Evolutionary conservation across 2,329 filamentous ascomycete species (phyloP).

Genomic region (Gaeumannomyces sp.): DNA sequence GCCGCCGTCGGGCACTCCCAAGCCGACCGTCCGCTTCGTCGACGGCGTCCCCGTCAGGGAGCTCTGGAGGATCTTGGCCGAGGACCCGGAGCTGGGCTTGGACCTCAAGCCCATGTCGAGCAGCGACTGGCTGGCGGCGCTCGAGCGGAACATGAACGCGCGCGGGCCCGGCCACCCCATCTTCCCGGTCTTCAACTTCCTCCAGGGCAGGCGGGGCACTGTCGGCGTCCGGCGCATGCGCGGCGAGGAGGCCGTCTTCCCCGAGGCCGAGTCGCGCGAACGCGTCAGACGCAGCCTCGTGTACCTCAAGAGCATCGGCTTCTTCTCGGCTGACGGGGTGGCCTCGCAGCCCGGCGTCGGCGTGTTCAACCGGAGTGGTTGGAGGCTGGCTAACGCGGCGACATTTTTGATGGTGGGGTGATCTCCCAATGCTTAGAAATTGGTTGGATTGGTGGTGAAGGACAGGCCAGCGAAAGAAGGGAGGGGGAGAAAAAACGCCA

Average conservation of each 20-base stretch:
- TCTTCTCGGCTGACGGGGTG: neutral
- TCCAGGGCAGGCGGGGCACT: neutral
- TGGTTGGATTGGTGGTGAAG: too few relatives aligned
- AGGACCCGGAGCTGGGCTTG: neutral
- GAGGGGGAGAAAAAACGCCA: too few relatives aligned
- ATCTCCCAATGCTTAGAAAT: too few relatives aligned
- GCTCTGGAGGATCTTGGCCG: neutral
- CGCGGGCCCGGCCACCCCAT: neutral
- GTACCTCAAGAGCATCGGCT: conserved; percentile 3
- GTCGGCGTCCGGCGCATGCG: neutral
- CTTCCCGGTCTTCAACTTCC: conserved; percentile 1
- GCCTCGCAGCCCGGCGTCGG: neutral
- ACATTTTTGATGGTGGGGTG: too few relatives aligned
- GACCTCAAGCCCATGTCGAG: neutral
- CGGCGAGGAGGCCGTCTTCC: neutral
- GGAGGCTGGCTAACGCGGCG: too few relatives aligned
- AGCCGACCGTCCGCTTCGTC: neutral
- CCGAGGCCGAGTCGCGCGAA: neutral
- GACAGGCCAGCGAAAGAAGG: too few relatives aligned
- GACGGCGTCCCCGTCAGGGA: neutral
- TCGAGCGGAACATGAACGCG: neutral
- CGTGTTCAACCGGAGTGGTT: neutral
- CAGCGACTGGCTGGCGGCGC: neutral
- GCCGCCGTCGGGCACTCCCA: neutral
- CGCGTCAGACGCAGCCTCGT: neutral